phyloP scores from a whole-genome alignment of 2,329 filamentous ascomycete genomes.

The Calonectria hongkongensis region DNA sequence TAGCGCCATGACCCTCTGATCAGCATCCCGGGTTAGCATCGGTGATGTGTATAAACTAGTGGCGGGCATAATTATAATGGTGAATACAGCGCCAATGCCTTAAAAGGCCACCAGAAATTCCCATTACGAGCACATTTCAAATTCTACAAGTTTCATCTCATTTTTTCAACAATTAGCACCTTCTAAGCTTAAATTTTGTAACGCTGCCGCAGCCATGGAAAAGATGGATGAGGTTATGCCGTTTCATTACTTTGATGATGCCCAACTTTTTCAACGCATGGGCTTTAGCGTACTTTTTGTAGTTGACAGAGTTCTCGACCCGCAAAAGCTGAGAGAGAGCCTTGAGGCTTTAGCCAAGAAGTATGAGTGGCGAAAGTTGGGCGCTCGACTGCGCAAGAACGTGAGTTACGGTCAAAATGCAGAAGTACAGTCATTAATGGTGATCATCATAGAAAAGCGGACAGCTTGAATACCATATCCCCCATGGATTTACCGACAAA shows the following conservation, averaged over 20 bases:
- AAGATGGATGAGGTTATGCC: neutral
- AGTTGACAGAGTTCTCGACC: neutral
- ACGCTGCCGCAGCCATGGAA: neutral
- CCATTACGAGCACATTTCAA: neutral
- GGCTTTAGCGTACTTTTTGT: neutral
- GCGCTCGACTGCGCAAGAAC: neutral
- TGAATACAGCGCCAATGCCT: neutral
- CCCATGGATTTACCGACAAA: neutral
- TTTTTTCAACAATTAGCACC: neutral
- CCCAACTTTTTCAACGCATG: neutral
- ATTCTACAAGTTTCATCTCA: neutral
- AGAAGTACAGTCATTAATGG: neutral
- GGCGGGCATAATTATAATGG: too few species aligned
- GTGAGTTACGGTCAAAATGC: neutral
- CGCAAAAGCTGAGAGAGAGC: neutral
- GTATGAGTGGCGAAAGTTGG: neutral
- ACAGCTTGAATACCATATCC: neutral
- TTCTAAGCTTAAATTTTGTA: neutral
- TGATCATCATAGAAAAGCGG: neutral
- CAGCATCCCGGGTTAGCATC: too few species aligned
- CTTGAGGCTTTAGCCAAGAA: conserved; percentile 4
- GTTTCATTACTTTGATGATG: neutral
- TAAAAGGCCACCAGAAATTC: neutral
- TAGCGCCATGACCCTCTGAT: too few species aligned
- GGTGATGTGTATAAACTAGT: too few species aligned